Conservation (phyloP, 2,329 filamentous ascomycete genomes). For the Colletotrichum tropicicola region DNA sequence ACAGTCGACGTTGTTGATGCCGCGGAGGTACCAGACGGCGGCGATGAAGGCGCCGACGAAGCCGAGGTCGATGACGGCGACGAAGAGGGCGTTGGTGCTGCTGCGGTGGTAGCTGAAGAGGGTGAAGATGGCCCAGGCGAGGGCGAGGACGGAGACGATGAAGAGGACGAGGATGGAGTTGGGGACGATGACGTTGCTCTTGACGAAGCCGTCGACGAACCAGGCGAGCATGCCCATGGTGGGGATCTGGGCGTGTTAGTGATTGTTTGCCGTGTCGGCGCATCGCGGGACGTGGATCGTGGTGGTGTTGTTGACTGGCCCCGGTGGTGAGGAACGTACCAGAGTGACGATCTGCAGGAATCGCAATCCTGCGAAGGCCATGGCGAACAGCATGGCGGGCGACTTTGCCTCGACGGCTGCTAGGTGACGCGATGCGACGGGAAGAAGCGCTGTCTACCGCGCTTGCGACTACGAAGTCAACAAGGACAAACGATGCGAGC, state of each 20-base stretch:
- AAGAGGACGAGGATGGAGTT: conserved; percentile 72
- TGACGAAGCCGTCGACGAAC: conserved; percentile 70
- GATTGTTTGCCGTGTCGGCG: not conserved
- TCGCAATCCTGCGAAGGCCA: conserved; percentile 71
- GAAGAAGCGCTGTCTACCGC: not conserved
- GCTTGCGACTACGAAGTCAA: conserved; percentile 1
- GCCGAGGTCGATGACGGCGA: conserved; percentile 66
- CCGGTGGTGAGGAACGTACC: conserved; percentile 51
- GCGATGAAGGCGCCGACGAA: conserved; percentile 73
- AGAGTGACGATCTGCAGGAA: conserved; percentile 70
- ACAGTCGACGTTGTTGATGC: conserved; percentile 74
- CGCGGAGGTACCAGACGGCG: conserved; percentile 66
- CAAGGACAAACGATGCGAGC: not conserved
- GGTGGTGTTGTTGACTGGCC: not conserved
- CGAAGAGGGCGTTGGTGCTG: conserved; percentile 67
- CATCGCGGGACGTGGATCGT: not conserved
- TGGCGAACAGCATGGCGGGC: conserved; percentile 67
- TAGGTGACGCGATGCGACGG: not conserved
- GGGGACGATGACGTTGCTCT: conserved; percentile 66
- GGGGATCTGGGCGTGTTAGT: conserved; percentile 60
- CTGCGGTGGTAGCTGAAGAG: conserved; percentile 74
- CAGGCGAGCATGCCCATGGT: conserved; percentile 73
- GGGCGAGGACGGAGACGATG: conserved; percentile 71
- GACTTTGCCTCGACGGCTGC: not conserved
- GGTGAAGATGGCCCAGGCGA: conserved; percentile 71